Percentiles rank a stretch among this genome's conserved stretches.
Conservation (phyloP, 805 yeast species). For the Blastobotrys parvus region DNA sequence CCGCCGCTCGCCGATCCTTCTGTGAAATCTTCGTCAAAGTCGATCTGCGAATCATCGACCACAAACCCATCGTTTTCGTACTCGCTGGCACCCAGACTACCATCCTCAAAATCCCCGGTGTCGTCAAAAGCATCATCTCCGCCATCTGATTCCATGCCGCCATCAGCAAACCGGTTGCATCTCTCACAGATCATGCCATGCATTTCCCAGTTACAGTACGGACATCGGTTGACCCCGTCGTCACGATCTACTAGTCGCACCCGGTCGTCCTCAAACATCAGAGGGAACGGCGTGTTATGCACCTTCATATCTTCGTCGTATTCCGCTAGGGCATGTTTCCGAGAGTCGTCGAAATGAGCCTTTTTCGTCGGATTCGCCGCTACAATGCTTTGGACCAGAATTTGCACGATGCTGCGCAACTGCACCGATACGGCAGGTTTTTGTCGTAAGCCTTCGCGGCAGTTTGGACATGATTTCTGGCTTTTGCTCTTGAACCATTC, state of each 20-base stretch:
- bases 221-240: slow-evolving; percentile 62
- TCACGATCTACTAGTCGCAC: slow-evolving; percentile 43
- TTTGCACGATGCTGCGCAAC: slow-evolving; percentile 7
- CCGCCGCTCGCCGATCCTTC: no score
- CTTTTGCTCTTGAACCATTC: slow-evolving; percentile 22
- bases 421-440: slow-evolving; percentile 11
- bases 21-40: neutral
- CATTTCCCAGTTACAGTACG: slow-evolving; percentile 64
- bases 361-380: slow-evolving; percentile 1
- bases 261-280: slow-evolving; percentile 33
- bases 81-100: neutral
- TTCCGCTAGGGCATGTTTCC: slow-evolving; percentile 5
- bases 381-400: slow-evolving; percentile 3
- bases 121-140: slow-evolving; percentile 6
- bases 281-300: slow-evolving; percentile 34
- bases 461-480: slow-evolving; percentile 18
- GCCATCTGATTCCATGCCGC: slow-evolving; percentile 9
- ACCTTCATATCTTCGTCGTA: slow-evolving; percentile 26
- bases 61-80: slow-evolving; percentile 12
- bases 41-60: slow-evolving; percentile 6
- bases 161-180: slow-evolving; percentile 44
- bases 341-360: slow-evolving; percentile 3
- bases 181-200: slow-evolving; percentile 47
- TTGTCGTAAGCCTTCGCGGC: slow-evolving; percentile 15
- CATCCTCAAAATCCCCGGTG: slow-evolving; percentile 4